These are phyloP conservation scores for Camelina laxa DNA, from an alignment of 345 rosid species.

Conservation along the genomic window DNA sequence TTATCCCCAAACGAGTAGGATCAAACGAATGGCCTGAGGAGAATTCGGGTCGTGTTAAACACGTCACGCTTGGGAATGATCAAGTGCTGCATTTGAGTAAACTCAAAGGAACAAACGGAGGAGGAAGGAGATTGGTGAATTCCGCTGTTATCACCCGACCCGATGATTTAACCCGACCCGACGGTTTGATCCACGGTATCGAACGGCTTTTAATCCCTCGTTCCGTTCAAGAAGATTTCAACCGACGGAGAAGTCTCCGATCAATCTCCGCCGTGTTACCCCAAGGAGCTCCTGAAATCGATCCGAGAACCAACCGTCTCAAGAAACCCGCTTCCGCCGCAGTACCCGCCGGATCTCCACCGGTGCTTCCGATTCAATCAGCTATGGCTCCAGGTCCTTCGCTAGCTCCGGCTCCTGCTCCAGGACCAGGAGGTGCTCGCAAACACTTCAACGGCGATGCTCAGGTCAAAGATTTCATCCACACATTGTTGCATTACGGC, in stretches of 20 bases:
- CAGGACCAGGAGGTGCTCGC: conserved; percentile 81
- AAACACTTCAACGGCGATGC: conserved; percentile 71
- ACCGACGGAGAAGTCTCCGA: conserved; percentile 61
- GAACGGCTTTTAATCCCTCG: conserved; percentile 70
- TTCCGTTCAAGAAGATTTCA: conserved; percentile 75
- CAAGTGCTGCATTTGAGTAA: conserved; percentile 49
- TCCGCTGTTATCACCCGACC: conserved; percentile 55
- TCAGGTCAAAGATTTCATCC: conserved; percentile 79
- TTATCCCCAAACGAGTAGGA: conserved; percentile 59
- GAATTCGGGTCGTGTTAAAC: conserved; percentile 37
- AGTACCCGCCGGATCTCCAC: conserved; percentile 56
- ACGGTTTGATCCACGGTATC: conserved; percentile 81
- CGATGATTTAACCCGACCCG: conserved; percentile 63
- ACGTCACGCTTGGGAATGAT: conserved; percentile 43
- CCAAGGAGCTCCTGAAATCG: conserved; percentile 76
- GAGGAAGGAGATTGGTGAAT: conserved; percentile 39
- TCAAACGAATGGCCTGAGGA: conserved; percentile 50
- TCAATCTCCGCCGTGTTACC: conserved; percentile 75
- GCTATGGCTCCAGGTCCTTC: conserved; percentile 88
- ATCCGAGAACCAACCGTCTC: conserved; percentile 69
- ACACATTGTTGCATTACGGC: conserved; percentile 70
- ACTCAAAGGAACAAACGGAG: conserved; percentile 39
- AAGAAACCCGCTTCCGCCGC: conserved; percentile 58
- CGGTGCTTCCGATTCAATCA: conserved; percentile 56
- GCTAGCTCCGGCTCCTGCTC: conserved; percentile 82